Evolutionary conservation across 2,329 filamentous ascomycete genomes (phyloP), one percentile per base, ranked within the genome.

Genomic region (Monilinia fructicola): DNA sequence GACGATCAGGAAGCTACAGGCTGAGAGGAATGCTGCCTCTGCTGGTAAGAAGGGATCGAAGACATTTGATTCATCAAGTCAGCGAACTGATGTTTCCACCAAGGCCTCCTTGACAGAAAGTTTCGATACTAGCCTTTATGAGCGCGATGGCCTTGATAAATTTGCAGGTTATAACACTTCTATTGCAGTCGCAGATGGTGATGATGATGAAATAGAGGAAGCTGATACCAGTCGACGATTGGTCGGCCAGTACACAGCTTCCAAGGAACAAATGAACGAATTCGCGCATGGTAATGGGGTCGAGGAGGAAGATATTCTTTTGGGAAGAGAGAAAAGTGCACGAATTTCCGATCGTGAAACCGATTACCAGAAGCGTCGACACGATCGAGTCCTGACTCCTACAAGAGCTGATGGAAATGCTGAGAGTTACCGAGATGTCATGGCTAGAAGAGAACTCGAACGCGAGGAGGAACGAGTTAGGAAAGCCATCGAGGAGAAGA

Each of bases 331-430:
- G 82, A 91, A 94, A 80, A 91, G 92, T 77, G 93, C 90, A 67
- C 89, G 94, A 74, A 98, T 99, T 76, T 84, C 89, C 69, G 94
- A 96, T 76, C 90, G 95, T 74, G 94, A 98, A 82, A 96, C 93
- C 70, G 94, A 98, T 76, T 99, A 99, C 77, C 96, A 99, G 80
- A 97, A 96, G 80, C 91, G 93, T 71, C 88, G 93, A 68, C 96
- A 96, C 78, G 89, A 97, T 77, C 92, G 95, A 69, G 88, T 87
- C 63, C 83, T 98, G 70, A 95, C 92, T 28, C 93, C 93, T 5
- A 93, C 91, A 11, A 88, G 92, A 74, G 91, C 89, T 69, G 93
- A 97, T 76, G 89, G 86, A 65, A 89, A 93, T 72, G 92, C 91
- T 23, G 84, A 90, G 69, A 94, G 87, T 68, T 99, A 98, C 77